Evolutionary conservation across 75 land plant species (phyloP), one percentile per base, ranked within the genome.

Genomic region (Pinus tabuliformis): DNA sequence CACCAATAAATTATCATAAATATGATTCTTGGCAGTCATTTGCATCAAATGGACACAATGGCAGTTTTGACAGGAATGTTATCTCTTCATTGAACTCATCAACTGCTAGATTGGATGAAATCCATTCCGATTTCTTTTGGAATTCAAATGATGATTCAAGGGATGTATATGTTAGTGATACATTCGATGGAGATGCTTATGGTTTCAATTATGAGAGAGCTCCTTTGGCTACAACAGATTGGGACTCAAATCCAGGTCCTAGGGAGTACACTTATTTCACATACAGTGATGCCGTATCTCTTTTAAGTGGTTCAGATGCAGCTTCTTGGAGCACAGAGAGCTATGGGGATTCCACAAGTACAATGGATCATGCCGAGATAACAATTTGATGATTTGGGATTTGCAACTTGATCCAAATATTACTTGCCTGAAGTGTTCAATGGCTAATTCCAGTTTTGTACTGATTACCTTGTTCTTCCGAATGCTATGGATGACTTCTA

Each of bases 251-350:
- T 52, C 21, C 82, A 36, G 11, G n/a, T 6, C 26, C 74, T 17
- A 63, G 58, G 65, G 88, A 82, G 18, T 81, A 78, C 62, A 70
- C 85, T 49, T 87, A 88, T 80, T 81, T 72, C 18, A 78, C 87
- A 36, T 81, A 86, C 56, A 88, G 90, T 81, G 90, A 88, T 58
- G 82, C 85, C 81, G 36, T 62, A 16, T 86, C 90, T 59, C 64
- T 88, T 58, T 88, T 88, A 52, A 88, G 85, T 59, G 86, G 90
- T 81, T 88, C 90, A 62, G 90, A 88, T 62, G 90, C 83, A 54
- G 83, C 88, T 22, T 88, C 90, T 71, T 88, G 86, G 72, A 88
- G 88, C 52, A 88, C 90, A 9, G 90, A 88, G 70, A 88, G 90
- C 59, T 80, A 86, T 21, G 77, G 90, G 56, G 85, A 85, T 57